These are phyloP conservation scores for Fraxinus excelsior DNA, from an alignment of 257 asterid species.

Conservation along the genomic window DNA sequence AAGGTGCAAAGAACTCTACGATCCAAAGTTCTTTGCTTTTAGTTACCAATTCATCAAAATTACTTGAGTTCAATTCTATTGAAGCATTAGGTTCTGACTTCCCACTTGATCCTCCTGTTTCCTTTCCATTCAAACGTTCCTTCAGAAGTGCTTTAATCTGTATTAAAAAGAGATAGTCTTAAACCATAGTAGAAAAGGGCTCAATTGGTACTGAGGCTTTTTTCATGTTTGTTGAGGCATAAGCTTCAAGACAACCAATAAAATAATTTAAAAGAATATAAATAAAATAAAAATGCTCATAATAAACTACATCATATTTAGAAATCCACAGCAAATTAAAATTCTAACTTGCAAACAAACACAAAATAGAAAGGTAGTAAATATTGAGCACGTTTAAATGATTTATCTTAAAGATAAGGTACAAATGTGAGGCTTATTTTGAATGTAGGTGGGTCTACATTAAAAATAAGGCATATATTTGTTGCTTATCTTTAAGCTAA, in stretches of 20 bases:
- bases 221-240: not conserved
- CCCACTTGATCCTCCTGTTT: conserved; percentile 80
- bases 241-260: not conserved
- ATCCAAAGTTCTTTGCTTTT: conserved; percentile 96
- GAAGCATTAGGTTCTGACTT: conserved; percentile 87
- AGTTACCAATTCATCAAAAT: conserved; percentile 83
- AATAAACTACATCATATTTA: not conserved
- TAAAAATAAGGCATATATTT: no score
- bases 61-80: conserved; percentile 72
- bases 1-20: conserved; percentile 97
- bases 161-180: conserved; percentile 3
- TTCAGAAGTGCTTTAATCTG: conserved; percentile 76
- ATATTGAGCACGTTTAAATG: not conserved
- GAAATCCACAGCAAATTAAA: not conserved
- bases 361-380: not conserved
- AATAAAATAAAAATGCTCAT: not conserved
- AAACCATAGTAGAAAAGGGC: not conserved
- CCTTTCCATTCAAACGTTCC: conserved; percentile 83
- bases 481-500: no score
- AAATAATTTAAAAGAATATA: not conserved
- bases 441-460: no score
- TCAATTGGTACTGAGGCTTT: not conserved
- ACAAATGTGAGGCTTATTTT: no score
- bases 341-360: not conserved
- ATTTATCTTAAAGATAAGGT: no score